phyloP scores from a whole-genome alignment of 805 yeast genomes.

The Kazachstania taianensis region DNA sequence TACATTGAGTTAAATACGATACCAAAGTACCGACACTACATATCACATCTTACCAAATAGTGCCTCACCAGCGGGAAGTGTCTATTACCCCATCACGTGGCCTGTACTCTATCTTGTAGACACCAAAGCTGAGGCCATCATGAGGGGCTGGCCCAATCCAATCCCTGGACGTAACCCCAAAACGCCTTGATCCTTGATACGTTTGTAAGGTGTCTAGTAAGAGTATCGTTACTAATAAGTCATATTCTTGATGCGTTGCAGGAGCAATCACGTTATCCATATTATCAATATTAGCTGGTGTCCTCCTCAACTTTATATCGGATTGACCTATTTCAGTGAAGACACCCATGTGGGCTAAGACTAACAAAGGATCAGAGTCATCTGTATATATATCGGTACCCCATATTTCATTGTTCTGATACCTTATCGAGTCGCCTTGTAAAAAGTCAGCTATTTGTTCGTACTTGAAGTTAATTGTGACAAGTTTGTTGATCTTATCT shows the following conservation, averaged over 20 bases:
- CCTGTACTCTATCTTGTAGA: slow-evolving; percentile 34
- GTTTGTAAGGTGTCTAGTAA: slow-evolving; percentile 58
- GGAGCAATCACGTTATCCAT: slow-evolving; percentile 24
- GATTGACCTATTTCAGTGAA: too few species aligned
- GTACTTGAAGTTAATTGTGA: slow-evolving; percentile 15
- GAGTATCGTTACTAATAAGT: slow-evolving; percentile 28
- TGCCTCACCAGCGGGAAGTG: background rate
- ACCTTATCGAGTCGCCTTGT: slow-evolving; percentile 27
- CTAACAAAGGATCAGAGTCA: slow-evolving; percentile 76
- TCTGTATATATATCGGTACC: slow-evolving; percentile 91
- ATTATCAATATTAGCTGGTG: slow-evolving; percentile 35
- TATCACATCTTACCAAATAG: too few species aligned
- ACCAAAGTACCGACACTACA: too few species aligned
- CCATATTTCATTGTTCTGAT: slow-evolving; percentile 56
- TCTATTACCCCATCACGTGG: slow-evolving; percentile 8
- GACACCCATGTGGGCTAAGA: slow-evolving; percentile 61
- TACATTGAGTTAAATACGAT: too few species aligned
- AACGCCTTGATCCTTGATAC: slow-evolving; percentile 56
- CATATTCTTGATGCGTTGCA: slow-evolving; percentile 14
- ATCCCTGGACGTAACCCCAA: slow-evolving; percentile 63
- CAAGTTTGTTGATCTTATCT: slow-evolving; percentile 15
- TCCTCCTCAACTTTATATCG: slow-evolving; percentile 26
- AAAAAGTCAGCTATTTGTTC: slow-evolving; percentile 17
- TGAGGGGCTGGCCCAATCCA: slow-evolving; percentile 54
- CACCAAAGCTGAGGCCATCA: slow-evolving; percentile 67